Evolutionary conservation across 768 basidiomycete species (phyloP), one percentile per base, ranked within the genome.

Genomic region (Leccinellum albellum): DNA sequence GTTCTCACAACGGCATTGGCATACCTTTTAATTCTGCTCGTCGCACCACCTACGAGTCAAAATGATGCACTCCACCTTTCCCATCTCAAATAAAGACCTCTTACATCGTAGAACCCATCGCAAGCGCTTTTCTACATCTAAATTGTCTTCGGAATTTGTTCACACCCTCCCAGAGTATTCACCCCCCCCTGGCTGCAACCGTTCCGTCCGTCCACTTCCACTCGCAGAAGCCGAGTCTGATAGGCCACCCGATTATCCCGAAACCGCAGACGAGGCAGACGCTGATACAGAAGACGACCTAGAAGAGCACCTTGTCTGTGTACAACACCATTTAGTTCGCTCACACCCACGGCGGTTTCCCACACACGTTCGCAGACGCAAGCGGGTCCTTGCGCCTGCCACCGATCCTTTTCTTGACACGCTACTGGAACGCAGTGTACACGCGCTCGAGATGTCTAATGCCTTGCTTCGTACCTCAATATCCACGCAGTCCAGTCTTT

Each of bases 371-470:
- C 68, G 66, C 48, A 66, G 72, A 32, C 65, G 68, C 56, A 67
- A 72, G 55, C 63, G 71, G 48, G 54, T 59, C 21, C 62, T 63
- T 68, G 57, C 31, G 50, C 71, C 21, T 69, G 29, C 46, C 9
- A 37, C 74, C 50, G 85, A 88, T 67, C 80, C 81, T 13, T 84
- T 81, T 63, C 79, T 91, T 26, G 91, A 93, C 70, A 80, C 86
- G n/a, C 76, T 93, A 15, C 79, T 93, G 2, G 88, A 84, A 56
- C 84, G 91, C 60, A 91, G 89, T 61, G 88, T 93, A 14, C 85
- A 91, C 71, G 91, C 91, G 1, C 77, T 94, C 9, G 91, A 93
- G 68, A 85, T 91, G 78, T 93, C 91, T 5, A 93, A 93, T 56
- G 80, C 84, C 3, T 75, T 93, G 12, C 75, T 94, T 47, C 86